Conservation (phyloP, 2,329 filamentous ascomycete genomes). For the Fusarium scirpi region DNA sequence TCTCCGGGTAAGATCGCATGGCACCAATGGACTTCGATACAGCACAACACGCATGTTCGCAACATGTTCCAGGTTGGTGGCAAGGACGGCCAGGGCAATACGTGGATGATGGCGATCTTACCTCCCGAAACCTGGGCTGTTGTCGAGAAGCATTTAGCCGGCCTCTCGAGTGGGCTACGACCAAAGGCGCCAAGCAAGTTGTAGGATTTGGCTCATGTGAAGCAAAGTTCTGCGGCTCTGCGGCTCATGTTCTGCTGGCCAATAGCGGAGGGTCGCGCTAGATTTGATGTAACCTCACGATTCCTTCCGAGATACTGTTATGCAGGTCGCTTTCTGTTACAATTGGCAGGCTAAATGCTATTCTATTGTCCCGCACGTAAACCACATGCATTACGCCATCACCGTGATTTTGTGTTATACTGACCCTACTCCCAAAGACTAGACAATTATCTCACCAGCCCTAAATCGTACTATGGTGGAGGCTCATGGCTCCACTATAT, state of each 20-base stretch:
- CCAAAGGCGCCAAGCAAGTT: background rate
- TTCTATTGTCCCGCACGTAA: background rate
- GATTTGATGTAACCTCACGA: background rate
- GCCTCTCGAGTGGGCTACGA: background rate
- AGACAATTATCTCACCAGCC: background rate
- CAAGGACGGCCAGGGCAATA: slow-evolving; percentile 3
- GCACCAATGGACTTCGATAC: slow-evolving; percentile 9
- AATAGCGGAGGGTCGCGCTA: background rate
- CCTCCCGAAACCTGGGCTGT: background rate
- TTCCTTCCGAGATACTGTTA: background rate
- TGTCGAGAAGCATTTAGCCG: slow-evolving; percentile 11
- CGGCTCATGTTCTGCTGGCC: background rate
- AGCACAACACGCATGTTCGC: slow-evolving; percentile 2
- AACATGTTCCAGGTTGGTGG: slow-evolving; percentile 20
- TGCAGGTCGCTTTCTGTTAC: background rate
- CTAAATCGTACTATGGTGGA: background rate
- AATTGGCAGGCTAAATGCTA: slow-evolving; percentile 11
- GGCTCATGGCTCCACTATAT: background rate
- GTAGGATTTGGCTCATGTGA: slow-evolving; percentile 3
- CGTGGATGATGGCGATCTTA: slow-evolving; percentile 13
- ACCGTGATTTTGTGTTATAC: background rate
- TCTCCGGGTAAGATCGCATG: slow-evolving; percentile 4
- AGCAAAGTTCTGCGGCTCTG: slow-evolving; percentile 2
- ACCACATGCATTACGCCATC: background rate
- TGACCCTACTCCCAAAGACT: background rate